Evolutionary conservation across 1,284 basidiomycete species (phyloP).

Genomic region (Ganoderma lucidum): DNA sequence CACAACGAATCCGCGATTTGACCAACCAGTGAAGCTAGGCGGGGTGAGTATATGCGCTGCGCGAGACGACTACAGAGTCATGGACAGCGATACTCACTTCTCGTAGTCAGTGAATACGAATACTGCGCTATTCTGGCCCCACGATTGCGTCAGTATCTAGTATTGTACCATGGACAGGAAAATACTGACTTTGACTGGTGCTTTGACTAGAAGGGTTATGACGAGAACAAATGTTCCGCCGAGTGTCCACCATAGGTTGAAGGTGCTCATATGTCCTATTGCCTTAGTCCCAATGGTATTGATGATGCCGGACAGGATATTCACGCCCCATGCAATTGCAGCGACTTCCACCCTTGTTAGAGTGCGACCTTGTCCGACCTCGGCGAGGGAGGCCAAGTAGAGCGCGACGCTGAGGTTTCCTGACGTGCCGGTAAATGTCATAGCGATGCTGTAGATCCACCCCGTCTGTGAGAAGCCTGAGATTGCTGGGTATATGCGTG

Average conservation of each 20-base stretch:
- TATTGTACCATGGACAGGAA: neutral
- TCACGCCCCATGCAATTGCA: slow-evolving; percentile 65
- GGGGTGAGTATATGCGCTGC: slow-evolving; percentile 2
- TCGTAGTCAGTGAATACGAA: slow-evolving; percentile 69
- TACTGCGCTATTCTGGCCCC: slow-evolving; percentile 53
- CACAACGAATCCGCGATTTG: slow-evolving; percentile 61
- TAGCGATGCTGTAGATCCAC: slow-evolving; percentile 68
- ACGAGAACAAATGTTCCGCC: slow-evolving; percentile 67
- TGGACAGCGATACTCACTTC: slow-evolving; percentile 46
- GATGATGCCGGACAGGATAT: slow-evolving; percentile 60
- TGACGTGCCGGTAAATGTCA: slow-evolving; percentile 68
- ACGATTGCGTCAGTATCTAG: neutral
- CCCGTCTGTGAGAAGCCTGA: slow-evolving; percentile 51
- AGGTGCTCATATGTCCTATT: slow-evolving; percentile 62
- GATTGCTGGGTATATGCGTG: neutral
- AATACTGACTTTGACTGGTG: slow-evolving; percentile 55
- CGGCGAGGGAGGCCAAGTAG: slow-evolving; percentile 61
- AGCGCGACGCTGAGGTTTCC: slow-evolving; percentile 65
- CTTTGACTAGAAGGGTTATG: slow-evolving; percentile 61
- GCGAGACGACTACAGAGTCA: too few relatives aligned
- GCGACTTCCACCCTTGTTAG: slow-evolving; percentile 59
- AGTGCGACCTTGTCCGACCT: slow-evolving; percentile 55
- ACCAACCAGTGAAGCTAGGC: slow-evolving; percentile 64
- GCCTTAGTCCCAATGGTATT: slow-evolving; percentile 63
- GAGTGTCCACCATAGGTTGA: slow-evolving; percentile 70